Conservation (phyloP, 163 green algal species). For the Scenedesmus sp. region DNA sequence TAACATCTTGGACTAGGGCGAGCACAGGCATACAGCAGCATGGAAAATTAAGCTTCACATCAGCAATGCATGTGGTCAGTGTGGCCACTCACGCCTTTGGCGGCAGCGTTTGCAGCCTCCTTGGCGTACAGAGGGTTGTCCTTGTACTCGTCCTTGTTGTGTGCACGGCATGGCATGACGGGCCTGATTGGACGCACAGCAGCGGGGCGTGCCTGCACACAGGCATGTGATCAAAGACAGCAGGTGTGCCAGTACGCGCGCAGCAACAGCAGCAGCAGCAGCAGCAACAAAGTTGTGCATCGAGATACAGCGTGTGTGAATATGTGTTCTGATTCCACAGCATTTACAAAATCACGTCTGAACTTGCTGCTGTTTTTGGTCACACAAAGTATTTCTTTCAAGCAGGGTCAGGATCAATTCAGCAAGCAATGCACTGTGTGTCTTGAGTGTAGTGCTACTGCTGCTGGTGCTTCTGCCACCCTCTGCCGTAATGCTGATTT, state of each 20-base stretch:
- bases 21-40: background rate
- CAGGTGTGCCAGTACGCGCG: background rate
- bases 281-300: background rate
- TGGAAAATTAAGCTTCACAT: too few species aligned
- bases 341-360: too few species aligned
- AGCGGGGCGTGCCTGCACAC: background rate
- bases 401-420: too few species aligned
- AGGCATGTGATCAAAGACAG: background rate
- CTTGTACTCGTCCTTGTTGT: constrained; percentile 17
- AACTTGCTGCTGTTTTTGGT: too few species aligned
- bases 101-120: constrained; percentile 5
- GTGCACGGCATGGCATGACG: background rate
- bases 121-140: background rate
- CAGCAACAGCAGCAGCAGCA: background rate
- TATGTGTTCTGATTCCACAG: too few species aligned
- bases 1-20: background rate
- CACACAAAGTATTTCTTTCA: too few species aligned
- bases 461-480: background rate
- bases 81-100: constrained; percentile 21
- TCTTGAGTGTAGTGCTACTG: too few species aligned
- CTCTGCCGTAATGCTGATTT: background rate
- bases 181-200: background rate
- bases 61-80: background rate
- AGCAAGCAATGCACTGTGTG: too few species aligned
- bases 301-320: background rate